phyloP scores from a whole-genome alignment of 352 stramenopile species.

The Phytophthora nicotianae region DNA sequence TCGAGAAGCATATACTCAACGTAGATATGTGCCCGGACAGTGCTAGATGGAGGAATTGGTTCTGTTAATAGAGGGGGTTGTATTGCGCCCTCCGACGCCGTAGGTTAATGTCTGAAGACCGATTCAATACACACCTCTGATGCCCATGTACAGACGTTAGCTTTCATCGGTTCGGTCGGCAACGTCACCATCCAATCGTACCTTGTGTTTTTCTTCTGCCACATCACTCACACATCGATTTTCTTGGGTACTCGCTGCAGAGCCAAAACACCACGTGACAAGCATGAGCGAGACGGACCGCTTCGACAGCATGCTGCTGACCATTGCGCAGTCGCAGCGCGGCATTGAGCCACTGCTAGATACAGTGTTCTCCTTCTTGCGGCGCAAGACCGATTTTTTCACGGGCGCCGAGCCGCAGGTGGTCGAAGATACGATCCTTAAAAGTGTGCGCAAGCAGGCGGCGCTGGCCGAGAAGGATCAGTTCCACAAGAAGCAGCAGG shows the following conservation, averaged over 20 bases:
- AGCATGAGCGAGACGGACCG: slow-evolving; percentile 76
- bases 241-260: slow-evolving; percentile 17
- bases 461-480: slow-evolving; percentile 84
- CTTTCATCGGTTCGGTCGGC: not conserved
- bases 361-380: slow-evolving; percentile 98
- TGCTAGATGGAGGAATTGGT: slow-evolving; percentile 25
- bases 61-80: slow-evolving; percentile 3
- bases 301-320: slow-evolving; percentile 97
- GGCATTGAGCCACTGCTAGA: slow-evolving; percentile 99
- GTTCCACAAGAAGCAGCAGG: slow-evolving; percentile 73
- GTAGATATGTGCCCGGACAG: slow-evolving; percentile 29
- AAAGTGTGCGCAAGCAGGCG: slow-evolving; percentile 93
- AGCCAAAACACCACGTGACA: slow-evolving; percentile 16
- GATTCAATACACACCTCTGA: slow-evolving; percentile 40
- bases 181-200: not conserved
- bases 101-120: slow-evolving; percentile 28
- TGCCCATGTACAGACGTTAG: slow-evolving; percentile 10
- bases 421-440: slow-evolving; percentile 87
- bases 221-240: slow-evolving; percentile 8
- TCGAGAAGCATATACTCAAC: slow-evolving; percentile 8
- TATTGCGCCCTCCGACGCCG: slow-evolving; percentile 1
- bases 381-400: slow-evolving; percentile 99
- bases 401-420: slow-evolving; percentile 81
- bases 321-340: slow-evolving; percentile 95
- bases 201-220: not conserved